These are phyloP conservation scores for Botrytis pseudocinerea DNA, from an alignment of 2,329 filamentous ascomycete genomes.

Conservation along the genomic window DNA sequence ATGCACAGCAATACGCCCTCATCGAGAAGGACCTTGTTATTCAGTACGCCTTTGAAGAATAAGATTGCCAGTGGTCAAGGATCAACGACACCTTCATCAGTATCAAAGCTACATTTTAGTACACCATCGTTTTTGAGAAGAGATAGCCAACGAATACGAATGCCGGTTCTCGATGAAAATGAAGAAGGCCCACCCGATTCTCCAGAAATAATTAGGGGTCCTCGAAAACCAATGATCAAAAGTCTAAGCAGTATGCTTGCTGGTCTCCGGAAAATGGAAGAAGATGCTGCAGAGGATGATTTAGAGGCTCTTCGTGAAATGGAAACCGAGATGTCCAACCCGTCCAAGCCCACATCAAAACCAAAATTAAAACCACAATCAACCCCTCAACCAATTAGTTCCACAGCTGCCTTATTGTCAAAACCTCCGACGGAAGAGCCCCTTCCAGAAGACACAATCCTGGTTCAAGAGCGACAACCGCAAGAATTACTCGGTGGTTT, in stretches of 20 bases:
- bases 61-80: slow-evolving; percentile 44
- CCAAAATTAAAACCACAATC: slow-evolving; percentile 28
- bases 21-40: slow-evolving; percentile 61
- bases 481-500: slow-evolving; percentile 57
- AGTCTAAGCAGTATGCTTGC: slow-evolving; percentile 75
- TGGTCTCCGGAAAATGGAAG: slow-evolving; percentile 67
- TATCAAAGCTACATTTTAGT: slow-evolving; percentile 59
- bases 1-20: slow-evolving; percentile 46
- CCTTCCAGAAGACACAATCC: slow-evolving; percentile 42
- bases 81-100: slow-evolving; percentile 50
- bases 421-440: not conserved
- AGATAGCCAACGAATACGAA: slow-evolving; percentile 44
- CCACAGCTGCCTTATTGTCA: not conserved
- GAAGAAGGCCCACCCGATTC: slow-evolving; percentile 50
- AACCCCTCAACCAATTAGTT: slow-evolving; percentile 31
- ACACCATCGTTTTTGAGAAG: slow-evolving; percentile 72
- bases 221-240: slow-evolving; percentile 62
- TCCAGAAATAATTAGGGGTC: slow-evolving; percentile 51
- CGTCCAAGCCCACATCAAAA: not conserved
- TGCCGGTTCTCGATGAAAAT: slow-evolving; percentile 59
- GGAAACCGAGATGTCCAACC: slow-evolving; percentile 51
- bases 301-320: slow-evolving; percentile 72
- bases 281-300: slow-evolving; percentile 70
- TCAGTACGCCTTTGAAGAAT: slow-evolving; percentile 64
- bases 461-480: slow-evolving; percentile 47